Evolutionary conservation across 441 rosid genomes (phyloP).

Genomic region (Breynia disticha): DNA sequence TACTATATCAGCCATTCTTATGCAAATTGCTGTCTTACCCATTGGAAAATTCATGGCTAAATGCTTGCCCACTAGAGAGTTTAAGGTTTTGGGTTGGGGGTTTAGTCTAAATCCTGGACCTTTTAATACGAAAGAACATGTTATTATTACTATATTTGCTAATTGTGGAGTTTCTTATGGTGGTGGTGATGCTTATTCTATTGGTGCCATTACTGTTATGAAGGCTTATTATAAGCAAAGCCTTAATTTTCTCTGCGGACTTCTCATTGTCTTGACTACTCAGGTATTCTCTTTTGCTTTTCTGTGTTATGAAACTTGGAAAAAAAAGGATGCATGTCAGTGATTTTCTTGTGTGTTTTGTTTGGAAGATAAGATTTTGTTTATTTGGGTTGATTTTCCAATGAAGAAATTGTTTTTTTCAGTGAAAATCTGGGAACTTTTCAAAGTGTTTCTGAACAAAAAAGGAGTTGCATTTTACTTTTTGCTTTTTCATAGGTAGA

Average conservation of each 20-base stretch:
- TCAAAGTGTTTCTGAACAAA: too few species aligned
- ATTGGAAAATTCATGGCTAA: slow-evolving; percentile 86
- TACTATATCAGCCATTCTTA: slow-evolving; percentile 81
- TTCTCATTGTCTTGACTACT: slow-evolving; percentile 78
- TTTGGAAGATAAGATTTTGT: neutral
- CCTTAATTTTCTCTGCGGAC: slow-evolving; percentile 58
- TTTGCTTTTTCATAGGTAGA: too few species aligned
- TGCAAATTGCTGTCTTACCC: slow-evolving; percentile 85
- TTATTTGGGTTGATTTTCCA: too few species aligned
- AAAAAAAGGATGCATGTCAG: too few species aligned
- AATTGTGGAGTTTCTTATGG: slow-evolving; percentile 85
- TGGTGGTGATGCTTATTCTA: slow-evolving; percentile 94
- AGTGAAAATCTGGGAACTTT: too few species aligned
- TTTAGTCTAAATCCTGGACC: slow-evolving; percentile 82
- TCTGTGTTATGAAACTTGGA: neutral
- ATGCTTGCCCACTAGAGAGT: slow-evolving; percentile 40
- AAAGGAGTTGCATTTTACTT: too few species aligned
- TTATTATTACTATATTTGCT: slow-evolving; percentile 84
- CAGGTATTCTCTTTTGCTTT: slow-evolving; percentile 36
- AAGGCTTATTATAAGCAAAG: slow-evolving; percentile 85
- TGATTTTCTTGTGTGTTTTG: too few species aligned
- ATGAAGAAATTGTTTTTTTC: too few species aligned
- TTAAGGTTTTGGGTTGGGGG: slow-evolving; percentile 35
- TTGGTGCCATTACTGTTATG: slow-evolving; percentile 94
- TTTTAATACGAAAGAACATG: slow-evolving; percentile 90